Base-by-base conservation (phyloP, 371 early-diverging fungal genomes). In the Mucor ambiguus region DNA sequence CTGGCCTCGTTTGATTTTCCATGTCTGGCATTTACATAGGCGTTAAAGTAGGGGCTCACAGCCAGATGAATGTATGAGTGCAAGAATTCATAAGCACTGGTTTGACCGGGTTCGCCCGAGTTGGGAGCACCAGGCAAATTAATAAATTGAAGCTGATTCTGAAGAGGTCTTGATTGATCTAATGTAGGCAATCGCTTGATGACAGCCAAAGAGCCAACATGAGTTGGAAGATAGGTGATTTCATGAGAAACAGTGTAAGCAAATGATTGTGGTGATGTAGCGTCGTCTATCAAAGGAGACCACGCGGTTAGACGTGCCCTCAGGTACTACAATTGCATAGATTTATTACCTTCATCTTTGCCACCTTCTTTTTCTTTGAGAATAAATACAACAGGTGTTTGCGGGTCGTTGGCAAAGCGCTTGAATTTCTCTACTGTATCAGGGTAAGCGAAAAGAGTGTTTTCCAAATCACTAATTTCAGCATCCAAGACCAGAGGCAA, bases 1-100 rank as follows among this genome's bases (percentile, higher is more conserved):
- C 57, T 44, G 20, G 33, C 54, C 8, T 61, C 57, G 24, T 61
- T 61, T 20, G 79, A 68, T 18, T 85, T 79, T n/a, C 80, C 81
- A 60, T 87, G 86, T 70, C 90, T 87, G 37, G 92, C 89, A 61
- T 87, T 82, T 32, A 94, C 94, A 69, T 90, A 97, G 18, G 98
- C 96, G 71, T 97, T 94, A 74, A 98, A 97, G 80, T 94, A 96
- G n/a, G 98, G 98, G 26, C 94, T 87, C 64, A 97, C 95, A 9
- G 95, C 98, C 70, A 93, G 88, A 75, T 96, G 97, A 69, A 98
- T 91, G 67, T 93, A 93, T 0, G 93, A 87, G 63, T 96, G 97
- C 41, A 97, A 78, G 6, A 94, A 89, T 75, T 96, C 97, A 75
- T 95, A 98, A n/a, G 95, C 93, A 61, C 88, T 93, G 2, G 78